Evolutionary conservation across 2,329 filamentous ascomycete genomes (phyloP).

Genomic region (Claviceps digitariae): DNA sequence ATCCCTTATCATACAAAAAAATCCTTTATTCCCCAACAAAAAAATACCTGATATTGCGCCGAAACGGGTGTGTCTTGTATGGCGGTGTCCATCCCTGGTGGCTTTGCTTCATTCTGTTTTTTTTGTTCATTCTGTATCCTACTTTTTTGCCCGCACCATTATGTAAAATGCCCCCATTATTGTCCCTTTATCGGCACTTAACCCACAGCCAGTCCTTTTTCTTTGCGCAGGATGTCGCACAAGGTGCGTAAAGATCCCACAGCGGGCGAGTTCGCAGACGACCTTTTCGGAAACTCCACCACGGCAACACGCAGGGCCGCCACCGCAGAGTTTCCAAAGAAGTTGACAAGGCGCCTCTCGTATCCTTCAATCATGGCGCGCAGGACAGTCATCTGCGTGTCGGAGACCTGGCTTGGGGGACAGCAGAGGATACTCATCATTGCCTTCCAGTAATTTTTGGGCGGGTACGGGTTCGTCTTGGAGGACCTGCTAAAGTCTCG

Average conservation of each 20-base stretch:
- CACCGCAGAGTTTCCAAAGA: slow-evolving; percentile 68
- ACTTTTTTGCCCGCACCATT: too few species aligned
- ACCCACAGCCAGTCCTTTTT: slow-evolving; percentile 34
- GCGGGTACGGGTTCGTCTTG: slow-evolving; percentile 62
- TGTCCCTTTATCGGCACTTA: too few species aligned
- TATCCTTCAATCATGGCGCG: slow-evolving; percentile 60
- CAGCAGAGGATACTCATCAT: slow-evolving; percentile 68
- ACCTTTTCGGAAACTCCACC: slow-evolving; percentile 55
- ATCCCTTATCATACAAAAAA: too few species aligned
- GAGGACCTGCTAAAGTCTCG: slow-evolving; percentile 64
- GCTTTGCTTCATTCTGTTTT: too few species aligned
- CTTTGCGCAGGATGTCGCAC: slow-evolving; percentile 36
- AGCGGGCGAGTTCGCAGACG: slow-evolving; percentile 32
- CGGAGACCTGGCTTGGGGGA: slow-evolving; percentile 50
- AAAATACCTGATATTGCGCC: too few species aligned
- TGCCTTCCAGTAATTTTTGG: slow-evolving; percentile 68
- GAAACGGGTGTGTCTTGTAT: too few species aligned
- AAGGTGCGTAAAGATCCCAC: slow-evolving; percentile 39
- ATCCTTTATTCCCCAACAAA: too few species aligned
- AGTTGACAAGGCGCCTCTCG: slow-evolving; percentile 60
- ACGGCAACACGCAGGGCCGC: slow-evolving; percentile 57
- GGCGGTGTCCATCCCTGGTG: too few species aligned
- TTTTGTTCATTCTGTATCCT: neutral
- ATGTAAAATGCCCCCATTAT: too few species aligned
- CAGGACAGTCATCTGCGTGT: slow-evolving; percentile 59